Base-by-base conservation (phyloP, 495 filamentous ascomycete genomes). In the Penicillium angulare region DNA sequence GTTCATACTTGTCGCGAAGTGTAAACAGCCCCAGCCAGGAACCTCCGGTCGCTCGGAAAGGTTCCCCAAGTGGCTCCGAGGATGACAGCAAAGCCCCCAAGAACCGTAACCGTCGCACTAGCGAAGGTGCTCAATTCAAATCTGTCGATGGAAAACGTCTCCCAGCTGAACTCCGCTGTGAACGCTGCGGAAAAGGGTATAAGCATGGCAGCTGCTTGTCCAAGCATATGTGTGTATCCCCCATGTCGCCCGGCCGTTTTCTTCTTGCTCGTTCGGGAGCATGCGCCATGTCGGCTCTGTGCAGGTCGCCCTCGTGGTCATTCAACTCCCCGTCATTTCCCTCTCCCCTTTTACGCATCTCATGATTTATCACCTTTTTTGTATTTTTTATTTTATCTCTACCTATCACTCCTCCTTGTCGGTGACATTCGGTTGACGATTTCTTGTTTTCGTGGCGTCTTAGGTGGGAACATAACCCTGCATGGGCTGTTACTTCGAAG, bases 181-280 rank as follows among this genome's bases (percentile, higher is more conserved):
- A 97, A 65, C 93, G 89, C 73, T 98, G 93, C 79, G 93, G 93
- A 71, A 98, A 98, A 81, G 91, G 89, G 75, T 98, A 98, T 85
- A 98, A 98, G 86, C 93, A 98, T 83, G 92, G 92, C 85, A 97
- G 95, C 80, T 98, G 93, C 86, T 85, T 98, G 79, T 93, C 89
- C 69, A 98, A 98, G 84, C 93, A 98, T 86, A 90, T 97, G 93
- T 98, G 86, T 85, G 93, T 97, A 84, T 80, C 54, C 65, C 66
- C 62, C 68, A 56, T 67, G 65, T 60, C 68, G 67, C 67, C 71
- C 72, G 70, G 67, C 67, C 71, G 60, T 60, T 60, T 44, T 48
- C 43, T 44, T 50, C 43, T 50, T 58, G 61, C 64, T 69, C 63
- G 63, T 59, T 63, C 59, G 57, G 66, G 66, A 64, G 55, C 54